These are phyloP conservation scores for Talaromyces stipitatus DNA, from an alignment of 495 filamentous ascomycete genomes.

Conservation along the genomic window DNA sequence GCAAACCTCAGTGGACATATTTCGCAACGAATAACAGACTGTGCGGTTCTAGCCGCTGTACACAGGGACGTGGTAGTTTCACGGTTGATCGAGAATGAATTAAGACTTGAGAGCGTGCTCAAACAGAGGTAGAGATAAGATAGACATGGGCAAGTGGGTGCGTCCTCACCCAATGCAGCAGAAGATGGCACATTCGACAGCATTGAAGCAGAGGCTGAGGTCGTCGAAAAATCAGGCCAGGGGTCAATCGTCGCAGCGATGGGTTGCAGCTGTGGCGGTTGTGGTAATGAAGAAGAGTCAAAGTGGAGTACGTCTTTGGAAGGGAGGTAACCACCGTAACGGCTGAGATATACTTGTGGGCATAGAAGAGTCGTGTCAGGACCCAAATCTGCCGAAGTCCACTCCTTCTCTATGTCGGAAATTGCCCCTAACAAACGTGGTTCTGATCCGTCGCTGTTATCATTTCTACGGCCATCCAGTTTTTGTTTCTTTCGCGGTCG, in stretches of 20 bases:
- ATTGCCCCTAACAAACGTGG: neutral
- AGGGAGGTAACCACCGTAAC: neutral
- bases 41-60: constrained; percentile 47
- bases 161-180: neutral
- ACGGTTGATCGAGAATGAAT: constrained; percentile 33
- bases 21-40: constrained; percentile 51
- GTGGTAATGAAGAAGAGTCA: neutral
- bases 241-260: constrained; percentile 25
- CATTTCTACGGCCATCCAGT: constrained; percentile 20
- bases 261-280: constrained; percentile 16
- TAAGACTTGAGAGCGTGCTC: constrained; percentile 34
- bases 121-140: constrained; percentile 40
- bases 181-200: constrained; percentile 9
- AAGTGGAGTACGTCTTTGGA: neutral
- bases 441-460: neutral
- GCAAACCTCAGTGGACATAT: constrained; percentile 44
- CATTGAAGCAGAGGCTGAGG: constrained; percentile 28
- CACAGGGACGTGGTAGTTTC: constrained; percentile 49
- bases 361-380: neutral
- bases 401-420: constrained; percentile 2
- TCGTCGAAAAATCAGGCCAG: constrained; percentile 39
- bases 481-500: constrained; percentile 37
- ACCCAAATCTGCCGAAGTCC: neutral
- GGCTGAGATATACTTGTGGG: constrained; percentile 1
- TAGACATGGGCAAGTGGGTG: constrained; percentile 32